Base-by-base conservation (phyloP, 495 filamentous ascomycete species). In the Aspergillus funiculosus region DNA sequence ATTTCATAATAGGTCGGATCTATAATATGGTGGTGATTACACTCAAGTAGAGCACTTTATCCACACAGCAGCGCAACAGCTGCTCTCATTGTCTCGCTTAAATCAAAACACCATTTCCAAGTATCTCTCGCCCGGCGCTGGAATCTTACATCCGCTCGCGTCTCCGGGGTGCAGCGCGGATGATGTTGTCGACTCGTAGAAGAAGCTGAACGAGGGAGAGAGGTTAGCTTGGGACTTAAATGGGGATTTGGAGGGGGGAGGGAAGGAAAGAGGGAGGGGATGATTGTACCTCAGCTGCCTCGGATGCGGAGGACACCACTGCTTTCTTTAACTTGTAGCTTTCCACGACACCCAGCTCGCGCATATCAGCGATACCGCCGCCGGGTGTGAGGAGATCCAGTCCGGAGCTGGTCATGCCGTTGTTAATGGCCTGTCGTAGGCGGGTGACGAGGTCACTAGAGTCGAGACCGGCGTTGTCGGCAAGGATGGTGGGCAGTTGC, bases 281-380 rank as follows among this genome's bases (percentile, higher is more conserved):
- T 27, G 10, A 46, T 14, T 80, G 66, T 74, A 95, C 89, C 79
- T 98, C 94, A 44, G 92, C 91, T 25, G 92, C 92, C 69, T 98
- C 92, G 17, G 86, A 89, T 9, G 92, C 92, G 44, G 89, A 95
- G 18, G 82, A 87, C 26, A 98, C 92, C 45, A 98, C 92, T 10
- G 92, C 92, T 63, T 83, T 84, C 79, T 98, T 98, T 62, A 98
- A 69, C 75, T 98, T 97, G 74, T 96, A 98, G 59, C 89, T 94
- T 71, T 98, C 92, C 59, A 98, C 85, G n/a, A 98, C 89, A 17
- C 92, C 94, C 43, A 94, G 65, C 58, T 97, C 87, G 32, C 90
- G 79, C 92, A 98, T 98, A 61, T 98, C 91, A 5, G 89, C 78
- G 62, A 98, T 90, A 26, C 89, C 89, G 32, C 94, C 94, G 21